Evolutionary conservation across 768 basidiomycete genomes (phyloP).

Genomic region (Aureoboletus auriporus): DNA sequence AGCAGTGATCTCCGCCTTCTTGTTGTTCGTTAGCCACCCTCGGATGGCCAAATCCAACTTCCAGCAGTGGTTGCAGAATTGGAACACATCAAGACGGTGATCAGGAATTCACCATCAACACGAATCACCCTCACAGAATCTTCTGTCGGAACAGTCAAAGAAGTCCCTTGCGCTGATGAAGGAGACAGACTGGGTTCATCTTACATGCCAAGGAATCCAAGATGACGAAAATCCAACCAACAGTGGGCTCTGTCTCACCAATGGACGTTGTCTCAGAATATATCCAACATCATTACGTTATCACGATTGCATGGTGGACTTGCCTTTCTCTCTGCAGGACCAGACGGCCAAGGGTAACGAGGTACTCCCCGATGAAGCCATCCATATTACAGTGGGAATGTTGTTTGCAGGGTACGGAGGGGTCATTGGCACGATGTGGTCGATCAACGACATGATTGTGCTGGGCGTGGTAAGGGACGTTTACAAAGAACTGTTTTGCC

Average conservation of each 20-base stretch:
- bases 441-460: slow-evolving; percentile 16
- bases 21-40: no score
- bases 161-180: no score
- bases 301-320: slow-evolving; percentile 19
- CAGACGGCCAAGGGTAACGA: slow-evolving; percentile 24
- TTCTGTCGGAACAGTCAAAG: no score
- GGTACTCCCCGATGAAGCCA: background rate
- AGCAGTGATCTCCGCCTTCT: no score
- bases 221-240: no score
- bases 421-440: slow-evolving; percentile 43
- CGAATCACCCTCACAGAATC: no score
- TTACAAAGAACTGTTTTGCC: slow-evolving; percentile 15
- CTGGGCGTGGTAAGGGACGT: slow-evolving; percentile 23
- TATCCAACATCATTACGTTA: background rate
- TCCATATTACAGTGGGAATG: slow-evolving; percentile 24
- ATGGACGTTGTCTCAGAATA: background rate
- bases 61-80: no score
- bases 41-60: no score
- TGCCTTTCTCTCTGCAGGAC: slow-evolving; percentile 21
- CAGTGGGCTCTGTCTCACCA: background rate
- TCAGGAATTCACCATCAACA: no score
- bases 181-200: no score
- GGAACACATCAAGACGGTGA: no score
- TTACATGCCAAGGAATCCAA: no score
- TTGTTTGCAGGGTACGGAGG: slow-evolving; percentile 26